Base-by-base conservation (phyloP, 495 filamentous ascomycete species). In the Penicillium robsamsonii region DNA sequence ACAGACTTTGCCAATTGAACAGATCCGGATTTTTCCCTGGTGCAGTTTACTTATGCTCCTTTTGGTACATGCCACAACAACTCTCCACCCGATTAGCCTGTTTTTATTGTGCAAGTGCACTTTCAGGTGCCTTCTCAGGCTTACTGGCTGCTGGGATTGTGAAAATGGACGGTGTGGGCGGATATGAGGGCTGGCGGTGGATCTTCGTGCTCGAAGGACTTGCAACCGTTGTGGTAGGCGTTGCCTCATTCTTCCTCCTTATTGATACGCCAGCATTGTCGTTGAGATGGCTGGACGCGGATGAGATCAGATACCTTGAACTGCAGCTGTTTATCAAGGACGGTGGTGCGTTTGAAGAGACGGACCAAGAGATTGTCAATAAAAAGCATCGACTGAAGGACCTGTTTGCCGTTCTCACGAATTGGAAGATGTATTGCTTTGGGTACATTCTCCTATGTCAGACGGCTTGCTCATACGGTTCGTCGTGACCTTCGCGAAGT, bases 181-280 rank as follows among this genome's bases (percentile, higher is more conserved):
- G 82, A 0, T 64, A 84, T 15, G 73, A 77, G 41, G 87, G 87
- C 13, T 90, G 87, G 87, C 76, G 83, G 12, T 90, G 87, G 87
- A 89, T 91, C 45, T 86, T 86, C 64, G 80, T 87, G 24, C 74
- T 87, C 3, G 84, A 86, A 48, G 79, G 84, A 20, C 74, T 78
- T 10, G 78, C 79, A 5, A 82, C 67, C 7, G 72, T 89, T 1
- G 11, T 84, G 4, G 72, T 88, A 2, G 86, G 83, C 7, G 49
- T 80, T 11, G 24, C 72, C 2, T 79, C 81, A 20, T 89, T 81
- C 70, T 87, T 84, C 42, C 24, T 65, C 2, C 56, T 71, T 5
- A 66, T 69, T 10, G 66, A 71, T 35, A 56, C 68, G 0, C 68
- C 68, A 0, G 12, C 7, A 0, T 22, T 62, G 0, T 67, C 68